phyloP scores from a whole-genome alignment of 805 yeast genomes.

The Millerozyma miso region DNA sequence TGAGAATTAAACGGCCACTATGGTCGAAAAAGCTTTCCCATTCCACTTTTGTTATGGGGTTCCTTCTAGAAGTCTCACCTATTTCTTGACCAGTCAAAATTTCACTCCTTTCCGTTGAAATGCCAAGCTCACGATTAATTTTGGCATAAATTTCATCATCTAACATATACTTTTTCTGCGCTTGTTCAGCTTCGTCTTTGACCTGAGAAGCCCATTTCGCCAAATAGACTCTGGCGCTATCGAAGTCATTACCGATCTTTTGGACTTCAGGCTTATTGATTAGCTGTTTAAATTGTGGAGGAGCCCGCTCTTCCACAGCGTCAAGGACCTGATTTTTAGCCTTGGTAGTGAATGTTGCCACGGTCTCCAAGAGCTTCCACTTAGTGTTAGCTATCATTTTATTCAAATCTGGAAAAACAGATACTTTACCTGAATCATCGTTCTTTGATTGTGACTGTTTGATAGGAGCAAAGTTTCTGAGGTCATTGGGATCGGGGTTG shows the following conservation, averaged over 20 bases:
- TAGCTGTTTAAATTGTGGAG: conserved; percentile 53
- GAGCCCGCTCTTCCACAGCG: conserved; percentile 61
- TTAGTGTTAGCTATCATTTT: conserved; percentile 62
- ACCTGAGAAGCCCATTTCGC: conserved; percentile 97
- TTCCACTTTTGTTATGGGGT: conserved; percentile 64
- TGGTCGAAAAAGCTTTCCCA: conserved; percentile 85
- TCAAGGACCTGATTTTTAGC: conserved; percentile 53
- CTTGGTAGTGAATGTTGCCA: conserved; percentile 67
- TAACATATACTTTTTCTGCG: conserved; percentile 47
- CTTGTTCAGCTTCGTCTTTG: conserved; percentile 79
- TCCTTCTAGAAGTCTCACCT: conserved; percentile 56
- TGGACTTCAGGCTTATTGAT: conserved; percentile 76
- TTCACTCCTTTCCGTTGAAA: conserved; percentile 48
- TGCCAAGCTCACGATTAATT: conserved; percentile 58
- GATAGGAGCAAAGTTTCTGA: conserved; percentile 50
- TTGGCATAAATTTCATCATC: conserved; percentile 58
- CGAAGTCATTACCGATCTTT: conserved; percentile 83
- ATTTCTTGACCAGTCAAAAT: conserved; percentile 58
- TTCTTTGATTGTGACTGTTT: conserved; percentile 8
- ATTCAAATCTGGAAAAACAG: conserved; percentile 35
- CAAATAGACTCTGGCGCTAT: conserved; percentile 82
- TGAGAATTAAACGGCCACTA: conserved; percentile 67
- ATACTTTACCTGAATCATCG: conserved; percentile 12
- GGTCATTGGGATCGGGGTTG: conserved; percentile 71
- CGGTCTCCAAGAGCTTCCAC: conserved; percentile 81